phyloP scores from a whole-genome alignment of 106 monocot species.

The Chionographis japonica region DNA sequence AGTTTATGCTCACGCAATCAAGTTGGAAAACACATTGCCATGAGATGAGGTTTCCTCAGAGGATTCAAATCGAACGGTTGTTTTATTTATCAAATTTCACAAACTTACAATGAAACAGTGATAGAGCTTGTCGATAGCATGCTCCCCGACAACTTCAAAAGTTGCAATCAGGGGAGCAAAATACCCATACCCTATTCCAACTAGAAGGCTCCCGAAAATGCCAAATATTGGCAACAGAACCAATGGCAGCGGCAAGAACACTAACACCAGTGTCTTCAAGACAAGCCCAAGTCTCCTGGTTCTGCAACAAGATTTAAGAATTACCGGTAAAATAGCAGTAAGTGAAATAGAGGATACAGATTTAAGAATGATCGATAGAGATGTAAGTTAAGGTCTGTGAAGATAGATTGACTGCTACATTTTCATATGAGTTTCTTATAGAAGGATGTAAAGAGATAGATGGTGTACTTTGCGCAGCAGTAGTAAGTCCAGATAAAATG shows the following conservation, averaged over 20 bases:
- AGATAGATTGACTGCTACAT: neutral
- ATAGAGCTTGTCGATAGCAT: slow-evolving; percentile 48
- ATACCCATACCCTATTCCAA: slow-evolving; percentile 72
- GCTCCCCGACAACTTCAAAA: slow-evolving; percentile 69
- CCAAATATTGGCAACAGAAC: slow-evolving; percentile 49
- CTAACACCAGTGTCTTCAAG: slow-evolving; percentile 44
- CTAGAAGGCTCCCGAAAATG: slow-evolving; percentile 55
- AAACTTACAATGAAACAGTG: slow-evolving; percentile 71
- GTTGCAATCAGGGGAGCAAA: slow-evolving; percentile 71
- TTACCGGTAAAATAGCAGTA: neutral
- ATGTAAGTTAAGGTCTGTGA: neutral
- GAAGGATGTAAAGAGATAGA: neutral
- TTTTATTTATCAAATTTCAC: neutral
- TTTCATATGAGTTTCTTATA: neutral
- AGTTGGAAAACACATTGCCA: no score
- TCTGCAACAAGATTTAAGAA: slow-evolving; percentile 22
- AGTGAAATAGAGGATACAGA: neutral
- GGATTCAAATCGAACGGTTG: neutral
- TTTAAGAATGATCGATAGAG: neutral
- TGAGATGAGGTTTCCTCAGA: no score
- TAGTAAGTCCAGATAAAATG: slow-evolving; percentile 86
- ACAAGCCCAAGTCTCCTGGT: slow-evolving; percentile 64
- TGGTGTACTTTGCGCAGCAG: slow-evolving; percentile 51
- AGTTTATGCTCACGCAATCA: no score
- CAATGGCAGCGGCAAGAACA: slow-evolving; percentile 57